Percentiles rank a stretch among this genome's conserved stretches.
Conservation (phyloP, 768 basidiomycete genomes). For the Leccinum disarticulatum region DNA sequence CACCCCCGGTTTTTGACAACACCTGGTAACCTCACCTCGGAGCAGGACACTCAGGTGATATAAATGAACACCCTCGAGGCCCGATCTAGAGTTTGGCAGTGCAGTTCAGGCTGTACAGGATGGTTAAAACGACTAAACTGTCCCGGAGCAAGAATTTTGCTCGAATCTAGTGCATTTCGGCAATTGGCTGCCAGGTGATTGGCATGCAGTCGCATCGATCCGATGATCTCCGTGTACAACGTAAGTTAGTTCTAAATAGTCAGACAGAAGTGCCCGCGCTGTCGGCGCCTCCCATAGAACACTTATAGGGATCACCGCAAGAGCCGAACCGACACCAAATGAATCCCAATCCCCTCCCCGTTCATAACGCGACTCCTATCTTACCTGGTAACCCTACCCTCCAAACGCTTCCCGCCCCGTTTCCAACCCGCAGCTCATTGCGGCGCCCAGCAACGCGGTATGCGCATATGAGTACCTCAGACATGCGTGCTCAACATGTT, state of each 20-base stretch:
- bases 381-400: slow-evolving; percentile 18
- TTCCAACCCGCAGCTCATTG: slow-evolving; percentile 37
- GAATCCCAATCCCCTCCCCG: slow-evolving; percentile 9
- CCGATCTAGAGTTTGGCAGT: not conserved
- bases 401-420: slow-evolving; percentile 11
- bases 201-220: not conserved
- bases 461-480: slow-evolving; percentile 43
- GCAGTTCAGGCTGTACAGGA: not conserved
- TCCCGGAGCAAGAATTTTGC: not conserved
- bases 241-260: not conserved
- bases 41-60: not conserved
- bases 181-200: not conserved
- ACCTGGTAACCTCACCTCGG: not conserved
- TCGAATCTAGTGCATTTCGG: not conserved
- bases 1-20: no score
- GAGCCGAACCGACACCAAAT: slow-evolving; percentile 14
- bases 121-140: not conserved
- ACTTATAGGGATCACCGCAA: slow-evolving; percentile 9
- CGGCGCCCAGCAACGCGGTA: slow-evolving; percentile 42
- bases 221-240: slow-evolving; percentile 2
- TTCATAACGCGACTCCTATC: slow-evolving; percentile 7
- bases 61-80: not conserved
- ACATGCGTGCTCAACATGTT: slow-evolving; percentile 53
- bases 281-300: not conserved
- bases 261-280: not conserved